Conservation (phyloP, 2,329 filamentous ascomycete species). For the Zymoseptoria brevis region DNA sequence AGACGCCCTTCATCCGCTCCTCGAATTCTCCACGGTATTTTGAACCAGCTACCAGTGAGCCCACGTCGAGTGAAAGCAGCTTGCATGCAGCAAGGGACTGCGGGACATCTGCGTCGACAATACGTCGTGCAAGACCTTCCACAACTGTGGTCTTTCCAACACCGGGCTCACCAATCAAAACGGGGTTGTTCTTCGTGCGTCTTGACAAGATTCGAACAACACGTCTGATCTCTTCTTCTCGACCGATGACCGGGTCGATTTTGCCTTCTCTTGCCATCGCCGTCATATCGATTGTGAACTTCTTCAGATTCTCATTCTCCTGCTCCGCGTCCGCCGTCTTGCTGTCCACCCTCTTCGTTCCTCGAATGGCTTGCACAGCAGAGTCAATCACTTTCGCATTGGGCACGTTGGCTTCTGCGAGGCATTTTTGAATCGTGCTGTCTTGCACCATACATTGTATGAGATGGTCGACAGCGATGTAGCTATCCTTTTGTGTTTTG, state of each 20-base stretch:
- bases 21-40: conserved; percentile 99
- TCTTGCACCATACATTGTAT: conserved; percentile 83
- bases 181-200: conserved; percentile 97
- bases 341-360: conserved; percentile 87
- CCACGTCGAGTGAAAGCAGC: conserved; percentile 89
- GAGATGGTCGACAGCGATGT: conserved; percentile 88
- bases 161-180: conserved; percentile 94
- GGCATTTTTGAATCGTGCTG: conserved; percentile 57
- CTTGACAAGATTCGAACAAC: conserved; percentile 87
- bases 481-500: conserved; percentile 95
- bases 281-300: conserved; percentile 99
- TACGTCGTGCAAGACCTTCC: conserved; percentile 88
- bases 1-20: conserved; percentile 96
- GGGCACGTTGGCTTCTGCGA: conserved; percentile 83
- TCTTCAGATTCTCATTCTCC: conserved; percentile 91
- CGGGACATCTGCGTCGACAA: conserved; percentile 93
- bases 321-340: conserved; percentile 90
- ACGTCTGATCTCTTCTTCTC: conserved; percentile 89
- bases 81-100: conserved; percentile 92
- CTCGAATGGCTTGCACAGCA: conserved; percentile 84
- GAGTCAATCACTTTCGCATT: conserved; percentile 85
- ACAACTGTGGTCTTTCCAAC: conserved; percentile 98
- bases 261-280: conserved; percentile 93
- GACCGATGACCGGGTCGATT: conserved; percentile 92
- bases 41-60: conserved; percentile 88